Evolutionary conservation across 2,329 filamentous ascomycete genomes (phyloP), one percentile per base, ranked within the genome.

Genomic region (Arthroderma uncinatum): DNA sequence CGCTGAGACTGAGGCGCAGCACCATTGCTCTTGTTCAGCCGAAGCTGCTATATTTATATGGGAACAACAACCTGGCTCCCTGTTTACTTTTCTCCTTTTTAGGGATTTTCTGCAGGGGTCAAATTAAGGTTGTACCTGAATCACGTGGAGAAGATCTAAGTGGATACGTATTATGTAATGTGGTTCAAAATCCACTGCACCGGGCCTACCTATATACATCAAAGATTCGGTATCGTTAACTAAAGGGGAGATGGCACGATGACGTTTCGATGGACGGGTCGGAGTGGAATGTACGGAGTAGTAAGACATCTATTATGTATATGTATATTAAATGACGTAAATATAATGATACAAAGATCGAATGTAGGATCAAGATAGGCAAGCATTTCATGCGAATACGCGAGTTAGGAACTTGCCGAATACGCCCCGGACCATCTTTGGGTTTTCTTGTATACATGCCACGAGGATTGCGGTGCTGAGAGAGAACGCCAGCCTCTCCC

Each of bases 381-480:
- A 30, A 21, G 21, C 28, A 19, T 48, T 28, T 48, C 44, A 48
- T 48, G 44, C 23, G 40, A 83, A 67, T 6, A 83, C 78, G 60
- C 71, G 74, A 12, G 69, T 71, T 58, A 87, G 64, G 25, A 90
- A 66, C 19, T 74, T 78, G 6, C 86, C 87, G 59, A 89, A 72
- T 47, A 89, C 79, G 4, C 86, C 86, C 57, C 86, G 77, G 25
- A 90, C 84, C 63, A 82, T 74, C 30, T 67, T 70, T 34, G 78
- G 80, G 52, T 83, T 81, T 71, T 89, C 85, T 40, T 77, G 71
- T 23, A 83, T 78, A 64, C 80, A 82, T 0, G 85, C 84, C 59
- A 89, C 79, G n/a, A 90, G 79, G 8, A 89, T 77, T 3, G 85
- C 86, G 8, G 82, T 79, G 65, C 85, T 87, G 47, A 78, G 67